Evolutionary conservation across 2,329 filamentous ascomycete species (phyloP).

Genomic region (Aspergillus spinulosporus): DNA sequence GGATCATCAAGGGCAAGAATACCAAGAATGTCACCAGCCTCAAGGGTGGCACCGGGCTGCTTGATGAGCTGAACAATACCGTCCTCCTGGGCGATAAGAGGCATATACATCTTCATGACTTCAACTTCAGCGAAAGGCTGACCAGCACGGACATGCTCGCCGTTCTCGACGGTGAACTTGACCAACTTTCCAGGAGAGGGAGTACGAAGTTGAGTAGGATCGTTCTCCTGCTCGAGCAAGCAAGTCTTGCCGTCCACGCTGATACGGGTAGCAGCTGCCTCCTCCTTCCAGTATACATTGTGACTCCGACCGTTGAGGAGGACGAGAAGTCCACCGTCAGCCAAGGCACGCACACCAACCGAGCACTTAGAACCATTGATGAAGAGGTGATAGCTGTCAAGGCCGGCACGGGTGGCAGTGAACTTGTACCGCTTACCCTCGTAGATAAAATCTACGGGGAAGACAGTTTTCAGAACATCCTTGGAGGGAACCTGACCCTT

Average conservation of each 20-base stretch:
- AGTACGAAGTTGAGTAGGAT: conserved; percentile 92
- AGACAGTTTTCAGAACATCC: conserved; percentile 95
- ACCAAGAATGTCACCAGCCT: conserved; percentile 97
- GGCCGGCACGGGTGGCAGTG: conserved; percentile 86
- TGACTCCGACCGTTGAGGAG: conserved; percentile 90
- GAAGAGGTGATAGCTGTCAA: conserved; percentile 95
- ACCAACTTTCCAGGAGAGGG: conserved; percentile 97
- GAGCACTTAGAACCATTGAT: conserved; percentile 98
- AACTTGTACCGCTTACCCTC: conserved; percentile 97
- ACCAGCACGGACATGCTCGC: conserved; percentile 86
- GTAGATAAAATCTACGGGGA: conserved; percentile 98
- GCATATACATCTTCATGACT: conserved; percentile 99
- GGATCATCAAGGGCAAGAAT: conserved; percentile 95
- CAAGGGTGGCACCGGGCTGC: conserved; percentile 95
- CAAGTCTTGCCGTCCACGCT: conserved; percentile 99
- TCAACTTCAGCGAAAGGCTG: conserved; percentile 96
- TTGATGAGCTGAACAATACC: conserved; percentile 98
- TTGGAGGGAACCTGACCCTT: conserved; percentile 97
- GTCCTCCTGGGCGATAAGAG: conserved; percentile 88
- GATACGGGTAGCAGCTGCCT: conserved; percentile 90
- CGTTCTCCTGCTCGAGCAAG: conserved; percentile 96
- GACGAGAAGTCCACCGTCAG: conserved; percentile 89
- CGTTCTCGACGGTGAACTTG: conserved; percentile 96
- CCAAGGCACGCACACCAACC: conserved; percentile 86
- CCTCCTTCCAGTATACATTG: conserved; percentile 99